Evolutionary conservation across 371 early-diverging fungal species (phyloP).

Genomic region (Nematocida ausubeli): DNA sequence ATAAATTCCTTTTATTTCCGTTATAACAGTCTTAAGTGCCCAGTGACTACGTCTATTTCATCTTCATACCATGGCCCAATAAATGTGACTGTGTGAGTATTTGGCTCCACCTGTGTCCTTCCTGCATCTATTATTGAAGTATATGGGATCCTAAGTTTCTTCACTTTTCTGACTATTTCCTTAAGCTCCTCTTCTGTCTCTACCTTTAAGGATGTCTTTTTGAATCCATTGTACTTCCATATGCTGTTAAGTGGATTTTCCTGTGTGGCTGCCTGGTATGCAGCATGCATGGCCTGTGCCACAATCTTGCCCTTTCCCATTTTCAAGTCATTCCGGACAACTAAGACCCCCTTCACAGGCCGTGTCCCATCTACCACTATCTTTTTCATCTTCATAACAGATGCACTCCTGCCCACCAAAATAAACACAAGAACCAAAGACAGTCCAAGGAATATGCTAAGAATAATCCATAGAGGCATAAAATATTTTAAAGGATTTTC

Average conservation of each 20-base stretch:
- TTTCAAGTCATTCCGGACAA: conserved; percentile 63
- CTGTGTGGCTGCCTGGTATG: conserved; percentile 50
- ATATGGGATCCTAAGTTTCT: conserved; percentile 28
- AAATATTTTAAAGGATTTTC: too few species aligned
- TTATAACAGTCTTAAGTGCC: conserved; percentile 51
- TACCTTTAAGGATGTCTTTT: conserved; percentile 62
- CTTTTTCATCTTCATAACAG: neutral
- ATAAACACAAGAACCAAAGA: too few species aligned
- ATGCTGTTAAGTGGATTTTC: conserved; percentile 6
- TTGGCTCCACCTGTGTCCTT: conserved; percentile 88
- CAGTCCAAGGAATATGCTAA: too few species aligned
- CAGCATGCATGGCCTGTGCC: conserved; percentile 66
- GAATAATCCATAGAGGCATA: too few species aligned
- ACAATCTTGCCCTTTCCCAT: conserved; percentile 67
- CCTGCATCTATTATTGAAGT: conserved; percentile 76
- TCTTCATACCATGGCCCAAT: conserved; percentile 75
- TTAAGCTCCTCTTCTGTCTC: conserved; percentile 48
- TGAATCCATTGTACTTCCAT: conserved; percentile 60
- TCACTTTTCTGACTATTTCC: conserved; percentile 10
- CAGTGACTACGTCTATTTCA: conserved; percentile 46
- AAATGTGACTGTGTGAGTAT: conserved; percentile 84
- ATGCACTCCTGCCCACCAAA: too few species aligned
- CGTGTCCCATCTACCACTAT: neutral
- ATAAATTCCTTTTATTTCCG: too few species aligned
- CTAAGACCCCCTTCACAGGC: conserved; percentile 43